Evolutionary conservation across 1,139 yeast genomes (phyloP), one percentile per base, ranked within the genome.

Genomic region (Kodamaea arcana): DNA sequence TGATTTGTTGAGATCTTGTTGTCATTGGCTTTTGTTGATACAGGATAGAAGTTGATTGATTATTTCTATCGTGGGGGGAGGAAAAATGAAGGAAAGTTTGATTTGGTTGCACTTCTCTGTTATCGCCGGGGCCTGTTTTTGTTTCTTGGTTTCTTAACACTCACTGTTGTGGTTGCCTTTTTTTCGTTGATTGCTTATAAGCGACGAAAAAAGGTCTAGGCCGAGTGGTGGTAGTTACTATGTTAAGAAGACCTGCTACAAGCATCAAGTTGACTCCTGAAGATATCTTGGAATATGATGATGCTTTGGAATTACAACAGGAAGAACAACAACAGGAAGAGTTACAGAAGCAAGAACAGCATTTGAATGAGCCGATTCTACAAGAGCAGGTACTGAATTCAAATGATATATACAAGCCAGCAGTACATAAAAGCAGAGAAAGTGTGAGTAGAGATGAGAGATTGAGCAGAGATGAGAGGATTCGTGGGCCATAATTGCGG

Each of bases 241-340:
- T 80, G 86, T 62, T 81, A 35, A 60, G 85, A 54, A 62, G 85
- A 41, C 80, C 73, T 4, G 81, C 86, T 2, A 80, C 87, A 0
- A 68, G 78, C 1, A 80, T 80, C 36, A 69, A 69, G 42, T 69
- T 81, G 34, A 78, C 83, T 0, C 82, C 83, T 1, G 85, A 79
- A 42, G 87, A 80, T 43, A 69, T 81, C 2, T 60, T 74, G 41
- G 80, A 71, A 35, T 80, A 76, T 44, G 86, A 80, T 42, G 83
- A 79, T 38, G 35, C 44, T 8, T 27, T 39, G 29, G 39, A 32
- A 11, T 11, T 11, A 13, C 18, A 26, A n/a, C 43, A 32, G 27
- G 37, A 40, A 13, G 23, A 35, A 26, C 15, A 29, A 25, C 25
- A 34, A 29, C 15, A 24, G 17, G 14, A 33, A 27, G 23, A 31